Percentiles rank a stretch among this genome's conserved stretches.
Conservation (phyloP, 257 asterid species). For the Fraxinus quadrangulata region DNA sequence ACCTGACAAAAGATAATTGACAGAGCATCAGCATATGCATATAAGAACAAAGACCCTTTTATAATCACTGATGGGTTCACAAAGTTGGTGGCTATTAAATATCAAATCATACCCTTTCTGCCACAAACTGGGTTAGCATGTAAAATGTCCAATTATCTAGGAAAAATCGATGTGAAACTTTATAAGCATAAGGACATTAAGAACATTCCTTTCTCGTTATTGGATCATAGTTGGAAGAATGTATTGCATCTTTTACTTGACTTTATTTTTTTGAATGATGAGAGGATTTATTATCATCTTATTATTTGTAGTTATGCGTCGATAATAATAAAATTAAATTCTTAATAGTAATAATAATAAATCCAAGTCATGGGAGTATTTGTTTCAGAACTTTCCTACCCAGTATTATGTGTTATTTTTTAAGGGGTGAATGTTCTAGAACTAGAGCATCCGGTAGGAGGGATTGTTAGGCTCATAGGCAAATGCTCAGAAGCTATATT, state of each 20-base stretch:
- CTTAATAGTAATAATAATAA: no score
- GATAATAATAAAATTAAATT: no score
- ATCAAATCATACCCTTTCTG: no score
- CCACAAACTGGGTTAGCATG: background rate
- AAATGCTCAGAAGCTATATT: background rate
- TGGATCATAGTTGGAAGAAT: no score
- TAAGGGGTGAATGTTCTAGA: background rate
- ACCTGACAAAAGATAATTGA: conserved; percentile 51
- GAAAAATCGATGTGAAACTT: background rate
- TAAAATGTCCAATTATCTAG: background rate
- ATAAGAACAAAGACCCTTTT: background rate
- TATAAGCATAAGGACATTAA: no score
- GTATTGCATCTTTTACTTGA: no score
- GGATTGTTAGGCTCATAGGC: background rate
- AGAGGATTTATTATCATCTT: no score
- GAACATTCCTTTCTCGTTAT: no score
- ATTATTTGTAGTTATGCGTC: no score
- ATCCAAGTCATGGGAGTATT: background rate
- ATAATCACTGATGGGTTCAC: no score
- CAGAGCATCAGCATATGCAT: conserved; percentile 13
- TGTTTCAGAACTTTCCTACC: background rate
- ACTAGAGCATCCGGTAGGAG: background rate
- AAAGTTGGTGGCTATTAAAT: no score
- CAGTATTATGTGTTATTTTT: background rate
- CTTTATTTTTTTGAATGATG: no score